phyloP scores from a whole-genome alignment of 805 yeast species.

The Ascoidea asiatica region DNA sequence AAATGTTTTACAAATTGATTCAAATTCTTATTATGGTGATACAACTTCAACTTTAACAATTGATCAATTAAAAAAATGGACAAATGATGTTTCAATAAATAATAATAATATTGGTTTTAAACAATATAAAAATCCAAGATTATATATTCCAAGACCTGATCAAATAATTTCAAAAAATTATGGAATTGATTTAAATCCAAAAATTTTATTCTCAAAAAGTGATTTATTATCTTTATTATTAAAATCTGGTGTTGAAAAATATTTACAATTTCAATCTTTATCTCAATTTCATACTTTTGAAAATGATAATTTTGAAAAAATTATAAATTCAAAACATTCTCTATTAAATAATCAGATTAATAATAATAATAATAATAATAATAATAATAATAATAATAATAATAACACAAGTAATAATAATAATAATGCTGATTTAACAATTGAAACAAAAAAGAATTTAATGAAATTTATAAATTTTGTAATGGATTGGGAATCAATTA shows the following conservation, averaged over 20 bases:
- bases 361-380: no score
- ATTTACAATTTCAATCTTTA: constrained; percentile 83
- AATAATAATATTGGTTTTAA: constrained; percentile 18
- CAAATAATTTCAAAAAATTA: constrained; percentile 56
- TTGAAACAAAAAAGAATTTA: constrained; percentile 64
- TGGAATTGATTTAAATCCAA: constrained; percentile 81
- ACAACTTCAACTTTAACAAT: constrained; percentile 73
- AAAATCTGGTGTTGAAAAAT: constrained; percentile 78
- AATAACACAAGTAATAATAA: no score
- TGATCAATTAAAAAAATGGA: constrained; percentile 81
- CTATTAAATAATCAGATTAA: constrained; percentile 69
- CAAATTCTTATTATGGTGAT: constrained; percentile 81
- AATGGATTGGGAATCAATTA: constrained; percentile 49
- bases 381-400: no score
- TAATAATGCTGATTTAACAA: constrained; percentile 51
- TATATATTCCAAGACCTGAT: constrained; percentile 60
- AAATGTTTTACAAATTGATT: constrained; percentile 81
- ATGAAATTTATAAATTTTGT: constrained; percentile 92
- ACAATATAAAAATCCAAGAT: constrained; percentile 55
- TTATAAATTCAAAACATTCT: constrained; percentile 80
- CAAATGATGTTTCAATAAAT: constrained; percentile 44
- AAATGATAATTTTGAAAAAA: constrained; percentile 77
- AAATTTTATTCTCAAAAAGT: constrained; percentile 79
- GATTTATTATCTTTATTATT: constrained; percentile 69
- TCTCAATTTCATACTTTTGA: constrained; percentile 89